Percentiles rank a stretch among this genome's conserved stretches.
These are phyloP conservation scores for Antrodiella citrinella DNA, from an alignment of 768 basidiomycete species.

Conservation along the genomic window DNA sequence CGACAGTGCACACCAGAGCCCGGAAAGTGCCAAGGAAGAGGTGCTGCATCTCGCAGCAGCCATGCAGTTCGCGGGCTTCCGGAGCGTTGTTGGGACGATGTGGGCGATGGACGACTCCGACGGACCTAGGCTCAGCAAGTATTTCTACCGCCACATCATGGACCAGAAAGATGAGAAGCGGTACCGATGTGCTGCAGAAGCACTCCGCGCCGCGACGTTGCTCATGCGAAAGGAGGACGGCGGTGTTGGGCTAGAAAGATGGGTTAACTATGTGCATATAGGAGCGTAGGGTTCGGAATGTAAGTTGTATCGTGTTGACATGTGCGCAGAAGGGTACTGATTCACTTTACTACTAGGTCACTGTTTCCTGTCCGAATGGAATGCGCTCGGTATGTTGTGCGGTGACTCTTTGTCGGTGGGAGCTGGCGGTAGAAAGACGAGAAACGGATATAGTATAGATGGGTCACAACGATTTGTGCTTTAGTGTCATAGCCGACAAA, in stretches of 20 bases:
- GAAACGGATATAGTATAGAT: too few relatives aligned
- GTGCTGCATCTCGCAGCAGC: constrained; percentile 35
- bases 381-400: too few relatives aligned
- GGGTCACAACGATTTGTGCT: too few relatives aligned
- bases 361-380: too few relatives aligned
- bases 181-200: constrained; percentile 1
- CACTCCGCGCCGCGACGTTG: constrained; percentile 1
- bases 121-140: constrained; percentile 25
- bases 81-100: constrained; percentile 33
- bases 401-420: too few relatives aligned
- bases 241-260: not conserved
- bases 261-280: constrained; percentile 9
- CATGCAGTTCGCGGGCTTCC: constrained; percentile 27
- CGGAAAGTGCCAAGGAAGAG: constrained; percentile 28
- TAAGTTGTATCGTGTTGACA: not conserved
- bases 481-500: too few relatives aligned
- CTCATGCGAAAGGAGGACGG: not conserved
- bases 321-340: too few relatives aligned
- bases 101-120: constrained; percentile 33
- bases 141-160: constrained; percentile 20
- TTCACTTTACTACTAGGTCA: too few relatives aligned
- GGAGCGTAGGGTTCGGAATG: constrained; percentile 1
- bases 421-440: too few relatives aligned
- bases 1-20: constrained; percentile 25
- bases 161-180: not conserved